Percentiles rank a stretch among this genome's conserved stretches.
phyloP scores from a whole-genome alignment of 768 basidiomycete species.

The Leccinum broughii region DNA sequence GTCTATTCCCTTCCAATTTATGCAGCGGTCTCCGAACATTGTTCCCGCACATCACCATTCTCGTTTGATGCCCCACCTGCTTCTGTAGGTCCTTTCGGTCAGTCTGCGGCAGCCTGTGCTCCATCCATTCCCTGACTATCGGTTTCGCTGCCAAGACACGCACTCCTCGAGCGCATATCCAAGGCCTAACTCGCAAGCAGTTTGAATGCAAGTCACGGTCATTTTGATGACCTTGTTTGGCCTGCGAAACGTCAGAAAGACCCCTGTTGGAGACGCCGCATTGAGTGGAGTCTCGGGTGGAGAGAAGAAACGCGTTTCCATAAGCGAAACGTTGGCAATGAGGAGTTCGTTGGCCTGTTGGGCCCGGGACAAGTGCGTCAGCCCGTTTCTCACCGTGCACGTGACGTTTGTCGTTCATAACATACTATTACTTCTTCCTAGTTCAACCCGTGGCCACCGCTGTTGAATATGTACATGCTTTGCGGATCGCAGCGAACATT shows the following conservation, averaged over 20 bases:
- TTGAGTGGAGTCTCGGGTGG: slow-evolving; percentile 75
- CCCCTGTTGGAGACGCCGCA: slow-evolving; percentile 80
- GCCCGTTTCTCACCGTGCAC: slow-evolving; percentile 20
- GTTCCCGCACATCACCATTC: slow-evolving; percentile 41
- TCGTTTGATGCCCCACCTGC: slow-evolving; percentile 44
- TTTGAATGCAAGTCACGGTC: slow-evolving; percentile 34
- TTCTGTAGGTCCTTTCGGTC: slow-evolving; percentile 43
- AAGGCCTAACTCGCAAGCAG: slow-evolving; percentile 38
- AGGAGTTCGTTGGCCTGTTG: slow-evolving; percentile 74
- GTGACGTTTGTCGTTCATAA: slow-evolving; percentile 45
- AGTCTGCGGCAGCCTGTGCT: slow-evolving; percentile 43
- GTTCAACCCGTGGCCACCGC: slow-evolving; percentile 74
- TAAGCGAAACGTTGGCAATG: slow-evolving; percentile 70
- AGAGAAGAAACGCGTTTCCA: slow-evolving; percentile 81
- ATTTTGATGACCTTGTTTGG: slow-evolving; percentile 73
- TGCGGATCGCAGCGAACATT: slow-evolving; percentile 67
- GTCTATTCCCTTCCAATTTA: slow-evolving; percentile 51
- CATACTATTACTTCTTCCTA: slow-evolving; percentile 28
- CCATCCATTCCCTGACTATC: slow-evolving; percentile 67
- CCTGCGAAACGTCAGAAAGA: slow-evolving; percentile 68
- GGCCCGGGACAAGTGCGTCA: slow-evolving; percentile 51
- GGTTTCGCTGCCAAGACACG: slow-evolving; percentile 68
- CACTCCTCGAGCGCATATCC: slow-evolving; percentile 55
- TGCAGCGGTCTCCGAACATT: slow-evolving; percentile 38
- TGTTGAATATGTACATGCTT: slow-evolving; percentile 67